Percentiles rank a stretch among this genome's conserved stretches.
Evolutionary conservation across 1,284 basidiomycete species (phyloP).

Genomic region (Tilletia walkeri): DNA sequence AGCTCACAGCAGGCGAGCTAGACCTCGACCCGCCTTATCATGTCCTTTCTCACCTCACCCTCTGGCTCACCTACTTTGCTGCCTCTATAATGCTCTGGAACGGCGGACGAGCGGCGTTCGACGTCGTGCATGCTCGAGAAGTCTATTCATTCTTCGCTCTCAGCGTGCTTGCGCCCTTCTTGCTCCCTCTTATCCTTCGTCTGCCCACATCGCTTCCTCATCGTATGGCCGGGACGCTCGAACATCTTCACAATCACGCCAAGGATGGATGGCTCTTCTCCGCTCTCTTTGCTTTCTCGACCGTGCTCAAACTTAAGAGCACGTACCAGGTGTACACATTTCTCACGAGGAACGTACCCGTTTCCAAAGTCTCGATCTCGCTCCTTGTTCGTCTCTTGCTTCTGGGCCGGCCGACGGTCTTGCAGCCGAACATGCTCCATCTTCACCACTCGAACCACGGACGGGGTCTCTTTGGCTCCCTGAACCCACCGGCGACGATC

Average conservation of each 20-base stretch:
- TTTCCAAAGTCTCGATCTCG: not conserved
- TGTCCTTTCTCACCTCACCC: constrained; percentile 1
- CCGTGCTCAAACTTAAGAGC: not conserved
- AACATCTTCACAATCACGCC: not conserved
- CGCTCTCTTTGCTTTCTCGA: not conserved
- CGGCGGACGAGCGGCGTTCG: not conserved
- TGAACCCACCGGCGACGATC: not conserved
- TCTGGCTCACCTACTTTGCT: constrained; percentile 6
- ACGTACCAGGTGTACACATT: not conserved
- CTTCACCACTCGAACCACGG: not conserved
- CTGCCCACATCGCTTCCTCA: not conserved
- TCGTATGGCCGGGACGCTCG: not conserved
- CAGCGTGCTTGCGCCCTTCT: not conserved
- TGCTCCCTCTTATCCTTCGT: not conserved
- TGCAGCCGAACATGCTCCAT: not conserved
- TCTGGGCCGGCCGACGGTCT: not conserved
- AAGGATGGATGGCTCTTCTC: not conserved
- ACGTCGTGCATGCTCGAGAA: not conserved
- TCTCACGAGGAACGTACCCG: not conserved
- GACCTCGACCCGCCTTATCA: not conserved
- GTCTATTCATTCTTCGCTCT: not conserved
- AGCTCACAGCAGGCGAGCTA: not conserved
- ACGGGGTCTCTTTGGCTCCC: too few relatives aligned
- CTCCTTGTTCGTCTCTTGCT: not conserved
- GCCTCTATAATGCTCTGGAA: not conserved